These are phyloP conservation scores for Sphagnum magellanicum DNA, from an alignment of 228 moss, liverwort and hornwort species.

Conservation along the genomic window DNA sequence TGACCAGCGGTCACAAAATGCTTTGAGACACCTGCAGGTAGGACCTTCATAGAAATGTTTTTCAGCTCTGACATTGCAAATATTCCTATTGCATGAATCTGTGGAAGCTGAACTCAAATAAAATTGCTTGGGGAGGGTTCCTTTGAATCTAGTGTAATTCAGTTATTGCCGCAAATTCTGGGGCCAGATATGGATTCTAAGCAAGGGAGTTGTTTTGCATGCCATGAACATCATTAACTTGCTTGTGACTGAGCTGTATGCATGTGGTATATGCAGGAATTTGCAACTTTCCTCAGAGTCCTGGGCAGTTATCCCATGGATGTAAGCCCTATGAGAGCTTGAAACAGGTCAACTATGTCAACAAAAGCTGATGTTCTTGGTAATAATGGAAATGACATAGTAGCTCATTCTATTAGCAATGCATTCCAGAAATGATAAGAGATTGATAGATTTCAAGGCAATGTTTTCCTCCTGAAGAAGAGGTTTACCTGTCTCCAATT, in stretches of 20 bases:
- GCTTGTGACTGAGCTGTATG: no score
- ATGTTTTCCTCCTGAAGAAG: no score
- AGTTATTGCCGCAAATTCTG: neutral
- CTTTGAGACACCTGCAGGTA: conserved; percentile 86
- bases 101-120: neutral
- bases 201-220: no score
- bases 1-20: conserved; percentile 89
- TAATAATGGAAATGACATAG: no score
- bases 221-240: no score
- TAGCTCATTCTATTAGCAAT: no score
- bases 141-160: neutral
- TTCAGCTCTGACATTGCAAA: neutral
- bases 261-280: conserved; percentile 53
- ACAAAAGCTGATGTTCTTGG: no score
- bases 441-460: no score
- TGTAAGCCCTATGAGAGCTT: conserved; percentile 63
- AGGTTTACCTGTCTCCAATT: no score
- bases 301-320: conserved; percentile 97
- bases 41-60: neutral
- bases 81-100: no score
- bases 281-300: conserved; percentile 93
- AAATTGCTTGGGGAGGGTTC: neutral
- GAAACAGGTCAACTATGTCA: conserved; percentile 1
- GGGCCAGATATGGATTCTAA: neutral
- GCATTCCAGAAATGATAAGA: no score